Base-by-base conservation (phyloP, 768 basidiomycete genomes). In the Boletus barrowsii region DNA sequence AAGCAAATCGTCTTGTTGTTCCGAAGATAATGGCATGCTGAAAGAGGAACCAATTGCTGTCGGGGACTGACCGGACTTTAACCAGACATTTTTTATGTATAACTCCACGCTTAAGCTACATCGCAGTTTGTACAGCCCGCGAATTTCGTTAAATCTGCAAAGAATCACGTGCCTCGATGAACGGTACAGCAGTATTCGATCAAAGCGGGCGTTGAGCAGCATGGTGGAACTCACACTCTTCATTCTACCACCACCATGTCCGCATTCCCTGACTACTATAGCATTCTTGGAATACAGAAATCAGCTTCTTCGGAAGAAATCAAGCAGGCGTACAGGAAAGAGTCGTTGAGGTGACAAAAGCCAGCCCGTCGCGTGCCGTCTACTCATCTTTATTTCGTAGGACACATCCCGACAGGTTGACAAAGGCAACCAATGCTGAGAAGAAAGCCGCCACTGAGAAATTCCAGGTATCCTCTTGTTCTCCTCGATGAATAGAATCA, bases 321-420 rank as follows among this genome's bases (percentile, higher is more conserved):
- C 46, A 78, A 83, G 36, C 83, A 84, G 59, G 90, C 86, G 0
- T 93, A 93, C 73, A 88, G 83, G 72, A 86, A 77, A 59, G 89
- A 91, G 68, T 92, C 88, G 2, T 68, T 93, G 48, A 88, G 77
- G 88, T 86, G 55, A 47, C 24, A 9, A 37, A 24, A 22, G 24
- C 18, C 15, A 42, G 36, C 10, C 43, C 36, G 20, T 18, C 48
- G 32, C 35, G 18, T 47, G 41, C 24, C 11, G 43, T 42, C 39
- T 39, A 22, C 54, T 70, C 53, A 62, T 54, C 53, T 47, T 49
- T 58, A 60, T 56, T 40, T 53, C 57, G 17, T 57, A 93, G 88
- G 71, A 94, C 91, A 2, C 94, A 97, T 68, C 94, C 94, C 4
- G 94, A 97, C 68, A 77, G 94, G 59, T 74, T 94, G 22, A 76